phyloP scores from a whole-genome alignment of 139 green algal species.

The Volvox reticuliferus region DNA sequence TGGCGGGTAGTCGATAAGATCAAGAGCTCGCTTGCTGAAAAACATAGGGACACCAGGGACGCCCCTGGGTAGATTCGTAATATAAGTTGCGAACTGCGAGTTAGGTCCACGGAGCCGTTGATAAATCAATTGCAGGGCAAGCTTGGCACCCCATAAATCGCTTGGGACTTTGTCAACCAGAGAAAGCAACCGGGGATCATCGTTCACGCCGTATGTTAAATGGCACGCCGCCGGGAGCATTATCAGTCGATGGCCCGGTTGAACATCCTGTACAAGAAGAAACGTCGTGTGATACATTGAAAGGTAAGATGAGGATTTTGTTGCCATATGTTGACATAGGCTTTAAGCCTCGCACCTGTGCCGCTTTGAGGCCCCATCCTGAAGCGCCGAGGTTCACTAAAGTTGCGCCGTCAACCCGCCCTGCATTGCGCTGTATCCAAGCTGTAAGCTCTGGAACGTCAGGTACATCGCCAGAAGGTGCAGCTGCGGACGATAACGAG shows the following conservation, averaged over 20 bases:
- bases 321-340: background rate
- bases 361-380: slow-evolving; percentile 49
- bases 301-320: background rate
- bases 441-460: slow-evolving; percentile 8
- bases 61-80: slow-evolving; percentile 73
- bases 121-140: slow-evolving; percentile 66
- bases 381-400: slow-evolving; percentile 40
- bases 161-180: slow-evolving; percentile 77
- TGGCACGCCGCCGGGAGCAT: slow-evolving; percentile 62
- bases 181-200: slow-evolving; percentile 64
- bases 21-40: slow-evolving; percentile 67
- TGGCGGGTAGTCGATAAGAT: slow-evolving; percentile 80
- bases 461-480: background rate
- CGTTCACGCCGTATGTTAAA: slow-evolving; percentile 73
- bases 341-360: background rate
- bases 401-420: slow-evolving; percentile 24
- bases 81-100: slow-evolving; percentile 73
- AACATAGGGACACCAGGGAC: slow-evolving; percentile 87
- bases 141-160: slow-evolving; percentile 84
- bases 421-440: slow-evolving; percentile 35
- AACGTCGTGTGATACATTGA: background rate
- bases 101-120: slow-evolving; percentile 42
- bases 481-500: background rate
- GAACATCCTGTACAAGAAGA: background rate
- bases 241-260: slow-evolving; percentile 41